Evolutionary conservation across 129 eudicot genomes (phyloP).

Genomic region (Helianthus tuberosus): DNA sequence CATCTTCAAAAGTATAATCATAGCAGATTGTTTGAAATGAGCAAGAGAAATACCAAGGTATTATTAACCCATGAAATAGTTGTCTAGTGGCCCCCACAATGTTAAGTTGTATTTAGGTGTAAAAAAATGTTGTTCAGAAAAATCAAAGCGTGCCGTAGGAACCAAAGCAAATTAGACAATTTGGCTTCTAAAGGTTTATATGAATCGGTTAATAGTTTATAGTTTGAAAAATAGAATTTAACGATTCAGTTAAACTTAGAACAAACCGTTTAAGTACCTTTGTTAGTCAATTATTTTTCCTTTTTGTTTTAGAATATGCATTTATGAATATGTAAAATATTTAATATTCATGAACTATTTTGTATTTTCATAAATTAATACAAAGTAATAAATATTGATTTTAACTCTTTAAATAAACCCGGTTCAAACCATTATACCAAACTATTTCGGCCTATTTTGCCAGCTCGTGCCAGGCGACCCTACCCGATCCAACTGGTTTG

Average conservation of each 20-base stretch:
- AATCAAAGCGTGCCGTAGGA: background rate
- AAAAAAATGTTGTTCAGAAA: no score
- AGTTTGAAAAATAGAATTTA: no score
- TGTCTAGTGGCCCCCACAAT: no score
- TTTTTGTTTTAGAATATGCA: background rate
- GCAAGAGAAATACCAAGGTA: background rate
- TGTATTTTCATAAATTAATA: background rate
- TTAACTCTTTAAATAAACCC: background rate
- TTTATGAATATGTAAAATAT: background rate
- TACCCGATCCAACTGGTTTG: background rate
- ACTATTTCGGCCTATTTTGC: background rate
- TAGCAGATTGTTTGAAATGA: slow-evolving; percentile 2
- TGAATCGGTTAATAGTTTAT: background rate
- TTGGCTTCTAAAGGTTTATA: background rate
- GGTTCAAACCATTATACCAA: background rate
- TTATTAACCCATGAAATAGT: no score
- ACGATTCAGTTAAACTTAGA: background rate
- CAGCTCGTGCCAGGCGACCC: background rate
- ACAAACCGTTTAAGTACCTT: background rate
- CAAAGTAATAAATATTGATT: background rate
- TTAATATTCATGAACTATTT: background rate
- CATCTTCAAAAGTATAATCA: background rate
- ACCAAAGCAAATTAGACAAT: background rate
- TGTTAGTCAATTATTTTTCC: background rate
- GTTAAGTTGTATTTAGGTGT: background rate